Evolutionary conservation across 345 rosid genomes (phyloP).

Genomic region (Sonneratia alba): DNA sequence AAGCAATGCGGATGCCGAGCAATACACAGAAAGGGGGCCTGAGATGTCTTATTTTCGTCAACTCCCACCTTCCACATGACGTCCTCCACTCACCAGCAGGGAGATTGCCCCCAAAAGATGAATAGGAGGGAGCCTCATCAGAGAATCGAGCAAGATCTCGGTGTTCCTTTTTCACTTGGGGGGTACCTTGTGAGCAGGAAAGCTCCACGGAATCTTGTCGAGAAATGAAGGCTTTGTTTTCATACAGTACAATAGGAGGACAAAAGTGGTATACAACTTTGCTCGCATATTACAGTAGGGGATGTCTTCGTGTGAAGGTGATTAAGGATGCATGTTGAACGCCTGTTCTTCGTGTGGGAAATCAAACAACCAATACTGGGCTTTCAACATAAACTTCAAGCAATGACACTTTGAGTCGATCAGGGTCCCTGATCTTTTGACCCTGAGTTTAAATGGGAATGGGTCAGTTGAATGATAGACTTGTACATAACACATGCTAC

Average conservation of each 20-base stretch:
- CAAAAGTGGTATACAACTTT: too few relatives aligned
- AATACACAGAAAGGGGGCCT: background rate
- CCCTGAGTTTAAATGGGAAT: too few relatives aligned
- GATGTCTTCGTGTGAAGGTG: background rate
- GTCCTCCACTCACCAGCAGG: background rate
- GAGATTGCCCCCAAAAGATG: background rate
- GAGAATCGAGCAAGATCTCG: background rate
- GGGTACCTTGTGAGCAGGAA: background rate
- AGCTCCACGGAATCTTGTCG: slow-evolving; percentile 3
- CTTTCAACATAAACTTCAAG: too few relatives aligned
- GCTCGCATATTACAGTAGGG: background rate
- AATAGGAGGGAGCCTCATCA: background rate
- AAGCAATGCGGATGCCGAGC: background rate
- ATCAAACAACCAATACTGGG: too few relatives aligned
- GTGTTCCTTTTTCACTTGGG: background rate
- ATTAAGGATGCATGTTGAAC: background rate
- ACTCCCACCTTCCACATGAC: background rate
- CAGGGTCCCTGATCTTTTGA: too few relatives aligned
- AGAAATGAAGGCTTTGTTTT: background rate
- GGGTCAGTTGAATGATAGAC: too few relatives aligned
- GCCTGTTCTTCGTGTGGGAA: too few relatives aligned
- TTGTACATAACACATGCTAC: too few relatives aligned
- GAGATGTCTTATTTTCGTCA: background rate
- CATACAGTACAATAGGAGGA: too few relatives aligned
- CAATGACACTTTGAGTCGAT: too few relatives aligned